Base-by-base conservation (phyloP, 2,329 filamentous ascomycete genomes). In the Pseudogymnoascus sp. region DNA sequence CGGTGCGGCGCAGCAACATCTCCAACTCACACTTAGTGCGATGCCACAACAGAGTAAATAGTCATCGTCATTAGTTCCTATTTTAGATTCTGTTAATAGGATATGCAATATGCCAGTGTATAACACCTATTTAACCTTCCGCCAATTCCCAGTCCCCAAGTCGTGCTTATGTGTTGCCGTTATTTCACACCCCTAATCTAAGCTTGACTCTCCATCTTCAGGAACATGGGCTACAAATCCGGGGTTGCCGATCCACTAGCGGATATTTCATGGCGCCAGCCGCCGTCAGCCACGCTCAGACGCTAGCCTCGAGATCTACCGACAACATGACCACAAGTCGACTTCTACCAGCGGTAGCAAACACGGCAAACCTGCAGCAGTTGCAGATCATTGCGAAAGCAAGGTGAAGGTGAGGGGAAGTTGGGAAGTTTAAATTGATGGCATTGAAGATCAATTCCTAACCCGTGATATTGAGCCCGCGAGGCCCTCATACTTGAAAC, bases 301-400 rank as follows among this genome's bases (percentile, higher is more conserved):
- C 49, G n/a, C 49, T 34, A 34, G 16, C 18, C 25, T 18, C 12
- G n/a, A 11, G 25, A 56, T 56, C 49, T 56, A 34, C 28, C 9
- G 49, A 34, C 28, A n/a, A 34, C 11, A 53, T 31, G 49, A 34
- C 49, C n/a, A 34, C 25, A 34, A 34, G 6, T 16, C 12, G 7
- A 18, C 3, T 34, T 18, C 2, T 56, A 5, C 9, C 25, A 56
- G 28, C 5, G 34, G 49, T 18, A 9, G 49, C 25, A 34, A 56
- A 12, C 25, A n/a, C 16, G 46, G 14, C 11, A 18, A 31, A 12
- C 25, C 8, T 18, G 28, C 28, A 9, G 9, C 9, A 56, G 5
- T 56, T 56, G 49, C 25, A 56, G 49, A 56, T 56, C 49, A 56
- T 56, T 56, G n/a, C 49, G 25, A 56, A 56, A 56, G n/a, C 3